Percentiles rank a stretch among this genome's conserved stretches.
Conservation (phyloP, 129 eudicot genomes). For the Mikania micrantha region DNA sequence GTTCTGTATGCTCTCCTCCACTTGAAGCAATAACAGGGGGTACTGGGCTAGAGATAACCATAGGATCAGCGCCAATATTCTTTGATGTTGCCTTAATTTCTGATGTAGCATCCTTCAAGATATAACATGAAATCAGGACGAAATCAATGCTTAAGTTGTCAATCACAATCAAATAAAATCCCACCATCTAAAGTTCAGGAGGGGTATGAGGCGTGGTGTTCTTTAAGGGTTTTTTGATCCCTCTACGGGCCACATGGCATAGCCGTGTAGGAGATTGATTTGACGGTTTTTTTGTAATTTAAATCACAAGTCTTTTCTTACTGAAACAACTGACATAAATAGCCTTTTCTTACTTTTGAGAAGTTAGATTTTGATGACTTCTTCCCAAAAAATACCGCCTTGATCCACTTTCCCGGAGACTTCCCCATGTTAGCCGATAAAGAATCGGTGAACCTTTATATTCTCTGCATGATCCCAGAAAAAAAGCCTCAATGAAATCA, state of each 20-base stretch:
- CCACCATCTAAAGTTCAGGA: background rate
- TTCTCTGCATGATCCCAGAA: slow-evolving; percentile 16
- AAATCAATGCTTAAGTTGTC: slow-evolving; percentile 11
- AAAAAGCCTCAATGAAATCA: slow-evolving; percentile 6
- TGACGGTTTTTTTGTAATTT: background rate
- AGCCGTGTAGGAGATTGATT: no score
- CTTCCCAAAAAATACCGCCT: slow-evolving; percentile 77
- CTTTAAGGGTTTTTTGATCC: no score
- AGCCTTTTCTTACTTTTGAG: slow-evolving; percentile 48
- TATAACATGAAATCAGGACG: slow-evolving; percentile 18
- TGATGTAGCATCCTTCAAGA: slow-evolving; percentile 49
- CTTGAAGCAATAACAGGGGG: slow-evolving; percentile 40
- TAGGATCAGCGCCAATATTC: slow-evolving; percentile 38
- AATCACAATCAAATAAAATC: background rate
- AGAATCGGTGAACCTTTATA: slow-evolving; percentile 14
- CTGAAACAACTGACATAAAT: background rate
- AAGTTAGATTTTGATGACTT: slow-evolving; percentile 61
- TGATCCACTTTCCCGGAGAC: slow-evolving; percentile 95
- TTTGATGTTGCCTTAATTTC: slow-evolving; percentile 48
- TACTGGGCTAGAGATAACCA: slow-evolving; percentile 40
- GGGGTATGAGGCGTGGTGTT: background rate
- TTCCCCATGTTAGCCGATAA: slow-evolving; percentile 48
- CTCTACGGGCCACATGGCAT: no score
- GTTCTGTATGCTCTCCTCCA: slow-evolving; percentile 27
- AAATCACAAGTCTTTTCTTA: background rate